Evolutionary conservation across 2,329 filamentous ascomycete genomes (phyloP).

Genomic region (Fusarium sp.): DNA sequence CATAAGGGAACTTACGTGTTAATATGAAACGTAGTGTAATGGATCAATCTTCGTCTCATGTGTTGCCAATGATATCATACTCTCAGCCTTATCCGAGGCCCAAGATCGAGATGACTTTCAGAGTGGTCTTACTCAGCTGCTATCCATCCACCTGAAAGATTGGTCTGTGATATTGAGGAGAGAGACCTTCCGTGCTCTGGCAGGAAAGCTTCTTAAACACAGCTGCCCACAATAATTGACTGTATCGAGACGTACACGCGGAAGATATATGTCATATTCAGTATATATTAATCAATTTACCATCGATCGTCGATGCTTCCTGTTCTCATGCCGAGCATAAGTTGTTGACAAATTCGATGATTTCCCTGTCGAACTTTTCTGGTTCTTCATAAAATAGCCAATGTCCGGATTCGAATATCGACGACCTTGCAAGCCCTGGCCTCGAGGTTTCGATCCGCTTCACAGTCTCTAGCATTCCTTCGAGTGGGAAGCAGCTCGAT

Average conservation of each 20-base stretch:
- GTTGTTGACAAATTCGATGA: slow-evolving; percentile 37
- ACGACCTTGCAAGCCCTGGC: slow-evolving; percentile 38
- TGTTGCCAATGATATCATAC: slow-evolving; percentile 26
- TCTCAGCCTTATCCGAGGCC: slow-evolving; percentile 21
- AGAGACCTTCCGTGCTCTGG: background rate
- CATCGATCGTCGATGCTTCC: background rate
- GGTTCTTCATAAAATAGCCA: slow-evolving; percentile 47
- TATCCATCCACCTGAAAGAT: background rate
- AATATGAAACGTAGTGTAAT: slow-evolving; percentile 31
- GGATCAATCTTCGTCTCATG: slow-evolving; percentile 27
- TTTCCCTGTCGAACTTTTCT: slow-evolving; percentile 43
- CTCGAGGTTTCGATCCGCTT: slow-evolving; percentile 36
- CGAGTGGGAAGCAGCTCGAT: slow-evolving; percentile 45
- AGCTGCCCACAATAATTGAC: background rate
- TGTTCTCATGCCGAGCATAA: slow-evolving; percentile 18
- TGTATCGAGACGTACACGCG: background rate
- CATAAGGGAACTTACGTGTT: background rate
- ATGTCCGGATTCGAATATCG: slow-evolving; percentile 44
- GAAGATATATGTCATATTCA: background rate
- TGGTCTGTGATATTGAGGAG: background rate
- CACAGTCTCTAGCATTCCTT: slow-evolving; percentile 46
- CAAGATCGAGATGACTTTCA: background rate
- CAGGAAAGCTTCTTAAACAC: background rate
- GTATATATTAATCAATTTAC: background rate
- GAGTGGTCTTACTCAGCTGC: background rate